Evolutionary conservation across 441 rosid species (phyloP), one percentile per base, ranked within the genome.

Genomic region (Geranium incanum): DNA sequence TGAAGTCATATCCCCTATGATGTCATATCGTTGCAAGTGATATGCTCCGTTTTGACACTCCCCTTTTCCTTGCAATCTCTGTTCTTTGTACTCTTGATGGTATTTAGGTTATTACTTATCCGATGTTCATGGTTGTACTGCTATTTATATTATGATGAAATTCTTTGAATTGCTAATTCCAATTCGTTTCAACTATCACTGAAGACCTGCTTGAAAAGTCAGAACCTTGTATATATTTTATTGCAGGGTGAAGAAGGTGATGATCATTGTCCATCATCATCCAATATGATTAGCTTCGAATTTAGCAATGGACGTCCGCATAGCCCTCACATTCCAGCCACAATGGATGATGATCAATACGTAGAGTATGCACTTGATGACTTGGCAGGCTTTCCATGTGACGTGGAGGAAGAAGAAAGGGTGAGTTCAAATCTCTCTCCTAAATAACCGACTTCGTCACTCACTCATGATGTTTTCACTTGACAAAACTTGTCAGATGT

Each of bases 321-420:
- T 77, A 89, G 88, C 72, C 93, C 90, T 60, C 87, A 84, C 71
- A 88, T 83, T 69, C 87, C 87, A 16, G 78, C 86, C 68, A 67
- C 80, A 21, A 70, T 78, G 68, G 92, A 88, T 45, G 88, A 86
- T 68, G 94, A 89, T 72, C 91, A 85, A 43, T 92, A 81, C 73
- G 83, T 87, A 68, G 99, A 92, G 81, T 90, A 86, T 81, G 84
- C 88, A 69, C 81, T 92, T 28, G 94, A 87, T 68, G 93, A 89
- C 81, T 83, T 89, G 74, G 68, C 82, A 45, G 97, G 94, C 74
- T 88, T 86, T 77, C 97, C 97, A 21, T 74, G 88, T 70, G 84
- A 80, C 66, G 83, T 75, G 65, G 93, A 90, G 86, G 97, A 90
- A 81, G 97, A 94, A 85, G 99, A 92, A 78, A 85, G 84, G 86